Evolutionary conservation across 768 basidiomycete species (phyloP), one percentile per base, ranked within the genome.

Genomic region (Suillus brevipes): DNA sequence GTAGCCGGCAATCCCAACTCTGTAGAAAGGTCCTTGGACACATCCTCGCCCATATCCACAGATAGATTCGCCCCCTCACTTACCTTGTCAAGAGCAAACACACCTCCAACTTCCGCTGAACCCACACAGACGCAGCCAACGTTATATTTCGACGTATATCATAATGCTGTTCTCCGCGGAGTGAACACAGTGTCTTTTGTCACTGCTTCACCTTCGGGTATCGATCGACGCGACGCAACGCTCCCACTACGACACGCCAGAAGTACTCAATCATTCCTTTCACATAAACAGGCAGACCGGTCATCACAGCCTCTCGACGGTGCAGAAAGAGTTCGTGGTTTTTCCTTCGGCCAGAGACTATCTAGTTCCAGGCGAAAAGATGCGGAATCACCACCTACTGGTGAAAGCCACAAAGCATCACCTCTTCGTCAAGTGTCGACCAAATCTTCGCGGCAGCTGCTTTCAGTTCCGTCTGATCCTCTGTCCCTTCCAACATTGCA

Each of bases 101-200:
- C 40, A 16, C 64, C 62, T 63, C 67, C 68, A 38, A 64, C 67
- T n/a, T 62, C 72, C 40, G 61, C 69, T 57, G 75, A 75, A 28
- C 60, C 65, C 43, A 66, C 63, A 28, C 77, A 86, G 25, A 84
- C 84, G 23, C 88, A 86, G 49, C 84, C 89, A 37, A 78, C 84
- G 2, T 72, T 88, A 36, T 87, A 87, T 38, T 71, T 90, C 34
- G 86, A 88, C 56, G 78, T 88, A 38, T 82, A 87, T 49, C 85
- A 83, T 68, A 78, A 83, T 59, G 77, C 85, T 38, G 78, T 84
- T 38, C 73, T 78, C 28, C 75, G 80, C 31, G 85, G 86, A 64
- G 69, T 82, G 52, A 86, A 85, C 69, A 79, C 82, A 4, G 75
- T 85, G 53, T 75, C 81, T n/a, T 84, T 86, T 56, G 70, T 76